Conservation (phyloP, 306 rosid species). For the Betula pendula region DNA sequence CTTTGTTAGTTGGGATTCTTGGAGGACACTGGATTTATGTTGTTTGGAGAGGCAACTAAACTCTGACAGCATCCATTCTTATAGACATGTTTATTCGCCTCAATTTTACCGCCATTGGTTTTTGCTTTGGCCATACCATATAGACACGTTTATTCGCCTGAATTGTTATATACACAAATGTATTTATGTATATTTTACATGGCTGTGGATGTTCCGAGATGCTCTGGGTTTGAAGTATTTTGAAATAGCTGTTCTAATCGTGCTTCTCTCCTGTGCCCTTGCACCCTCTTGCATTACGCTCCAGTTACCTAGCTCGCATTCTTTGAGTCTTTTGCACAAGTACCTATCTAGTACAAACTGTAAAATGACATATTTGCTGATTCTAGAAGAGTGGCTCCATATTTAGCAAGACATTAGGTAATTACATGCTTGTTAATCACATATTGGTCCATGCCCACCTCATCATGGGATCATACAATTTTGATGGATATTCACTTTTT, state of each 20-base stretch:
- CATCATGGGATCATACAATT: constrained; percentile 28
- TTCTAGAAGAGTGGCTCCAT: constrained; percentile 29
- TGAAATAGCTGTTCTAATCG: constrained; percentile 13
- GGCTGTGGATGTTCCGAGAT: background rate
- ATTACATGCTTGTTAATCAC: constrained; percentile 28
- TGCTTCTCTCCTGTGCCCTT: constrained; percentile 17
- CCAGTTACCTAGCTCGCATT: constrained; percentile 6
- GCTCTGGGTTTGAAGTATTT: background rate
- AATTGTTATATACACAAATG: background rate
- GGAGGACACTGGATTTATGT: no score
- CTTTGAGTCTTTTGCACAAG: background rate
- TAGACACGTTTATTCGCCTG: background rate
- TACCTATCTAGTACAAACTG: background rate
- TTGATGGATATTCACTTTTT: constrained; percentile 25
- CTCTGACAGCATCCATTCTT: no score
- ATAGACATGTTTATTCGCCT: no score
- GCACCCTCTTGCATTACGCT: background rate
- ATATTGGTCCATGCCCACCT: constrained; percentile 27
- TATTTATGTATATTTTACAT: background rate
- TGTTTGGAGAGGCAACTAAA: no score
- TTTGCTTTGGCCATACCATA: no score
- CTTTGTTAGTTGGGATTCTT: no score
- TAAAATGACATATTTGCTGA: no score
- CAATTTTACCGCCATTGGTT: no score
- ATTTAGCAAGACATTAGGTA: constrained; percentile 28